Evolutionary conservation across 176 grass and related monocot genomes (phyloP), one percentile per base, ranked within the genome.

Genomic region (Miscanthus lutarioriparius): DNA sequence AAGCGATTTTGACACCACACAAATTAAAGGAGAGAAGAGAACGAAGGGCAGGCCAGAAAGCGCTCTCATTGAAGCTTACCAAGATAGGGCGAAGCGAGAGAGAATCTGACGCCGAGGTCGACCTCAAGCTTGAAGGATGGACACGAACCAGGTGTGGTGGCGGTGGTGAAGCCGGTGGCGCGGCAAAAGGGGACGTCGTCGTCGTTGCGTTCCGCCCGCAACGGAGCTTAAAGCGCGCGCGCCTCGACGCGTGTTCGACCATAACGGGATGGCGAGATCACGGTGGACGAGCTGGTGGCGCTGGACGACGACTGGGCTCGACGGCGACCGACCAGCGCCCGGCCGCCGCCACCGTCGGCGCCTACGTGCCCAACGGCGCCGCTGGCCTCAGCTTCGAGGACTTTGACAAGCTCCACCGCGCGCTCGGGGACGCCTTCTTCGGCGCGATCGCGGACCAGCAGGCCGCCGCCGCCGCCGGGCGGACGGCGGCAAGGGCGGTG

Each of bases 261-360:
- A 76, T 69, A 91, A 94, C 87, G 89, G 89, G 89, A 94, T 87
- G 92, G 89, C 28, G 84, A 94, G 87, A 94, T 94, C 87, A 91
- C 92, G 17, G 89, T 94, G 27, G 86, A 89, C 62, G 92, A 94
- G 92, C 80, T 94, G 58, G 87, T 77, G 81, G 92, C 92, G 81
- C 87, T 94, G n/a, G 92, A 94, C 87, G 80, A n/a, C 86, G 76
- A n/a, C 81, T 94, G 22, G 89, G 92, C 92, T 94, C 14, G 92
- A 76, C 22, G 92, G 82, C 20, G 87, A 94, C 78, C 78, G n/a
- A n/a, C n/a, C n/a, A n/a, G 77, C 77, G 78, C n/a, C 19, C 1
- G 35, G 76, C 28, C 82, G 67, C 62, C 30, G 36, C 84, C 78
- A 89, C 87, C 6, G 78, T 92, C 0, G 87, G 84, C 36, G 82